phyloP scores from a whole-genome alignment of 768 basidiomycete genomes.

The Rhodotorula graminis region DNA sequence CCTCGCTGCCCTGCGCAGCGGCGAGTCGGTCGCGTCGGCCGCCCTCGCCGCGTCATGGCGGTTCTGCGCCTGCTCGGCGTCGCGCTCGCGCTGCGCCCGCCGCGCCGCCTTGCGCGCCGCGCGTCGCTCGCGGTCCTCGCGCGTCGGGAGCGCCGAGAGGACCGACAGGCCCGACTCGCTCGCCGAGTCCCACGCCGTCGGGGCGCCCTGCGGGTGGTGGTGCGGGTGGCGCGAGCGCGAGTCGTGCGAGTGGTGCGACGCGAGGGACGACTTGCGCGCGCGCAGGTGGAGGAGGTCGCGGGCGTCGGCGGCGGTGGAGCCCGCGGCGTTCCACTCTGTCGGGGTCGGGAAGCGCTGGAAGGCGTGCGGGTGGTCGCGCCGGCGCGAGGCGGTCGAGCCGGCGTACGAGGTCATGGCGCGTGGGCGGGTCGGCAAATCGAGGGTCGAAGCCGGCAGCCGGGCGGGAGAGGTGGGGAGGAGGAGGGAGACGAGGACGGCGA shows the following conservation, averaged over 20 bases:
- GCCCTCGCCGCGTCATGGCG: neutral
- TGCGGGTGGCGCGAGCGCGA: neutral
- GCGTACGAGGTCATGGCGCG: neutral
- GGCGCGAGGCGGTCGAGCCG: neutral
- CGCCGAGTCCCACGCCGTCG: neutral
- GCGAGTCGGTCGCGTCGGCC: conserved; percentile 17
- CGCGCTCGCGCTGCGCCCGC: neutral
- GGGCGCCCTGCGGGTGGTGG: no score
- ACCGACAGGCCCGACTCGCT: conserved; percentile 12
- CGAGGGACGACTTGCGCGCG: neutral
- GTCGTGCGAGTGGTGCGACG: neutral
- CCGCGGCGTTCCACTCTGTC: neutral
- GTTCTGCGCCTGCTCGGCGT: neutral
- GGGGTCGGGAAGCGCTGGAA: conserved; percentile 1
- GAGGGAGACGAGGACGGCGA: no score
- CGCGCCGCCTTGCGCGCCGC: neutral
- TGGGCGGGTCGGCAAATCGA: neutral
- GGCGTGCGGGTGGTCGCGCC: neutral
- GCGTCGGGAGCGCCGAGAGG: conserved; percentile 1
- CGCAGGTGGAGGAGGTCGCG: conserved; percentile 3
- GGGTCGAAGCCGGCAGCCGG: no score
- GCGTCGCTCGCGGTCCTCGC: neutral
- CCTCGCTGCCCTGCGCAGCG: neutral
- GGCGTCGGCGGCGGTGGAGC: neutral
- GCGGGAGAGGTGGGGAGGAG: no score